Percentiles rank a stretch among this genome's conserved stretches.
Evolutionary conservation across 352 stramenopile species (phyloP).

Genomic region (Phytopythium oedochilum): DNA sequence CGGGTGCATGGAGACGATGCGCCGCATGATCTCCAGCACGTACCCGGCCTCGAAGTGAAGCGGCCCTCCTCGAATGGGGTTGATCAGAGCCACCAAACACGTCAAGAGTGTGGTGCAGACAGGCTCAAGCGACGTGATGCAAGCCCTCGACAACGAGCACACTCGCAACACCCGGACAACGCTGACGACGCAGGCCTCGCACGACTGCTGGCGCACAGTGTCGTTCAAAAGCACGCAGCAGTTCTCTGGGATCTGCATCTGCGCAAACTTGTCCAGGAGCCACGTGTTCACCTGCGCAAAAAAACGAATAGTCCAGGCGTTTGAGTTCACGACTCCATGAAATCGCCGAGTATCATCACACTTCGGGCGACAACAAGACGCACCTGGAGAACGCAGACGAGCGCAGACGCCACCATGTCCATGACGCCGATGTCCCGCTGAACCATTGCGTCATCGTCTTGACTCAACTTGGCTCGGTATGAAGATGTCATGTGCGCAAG

Average conservation of each 20-base stretch:
- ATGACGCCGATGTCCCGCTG: slow-evolving; percentile 65
- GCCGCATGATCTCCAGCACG: slow-evolving; percentile 69
- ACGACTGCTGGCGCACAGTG: slow-evolving; percentile 50
- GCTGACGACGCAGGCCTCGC: slow-evolving; percentile 57
- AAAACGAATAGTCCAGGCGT: background rate
- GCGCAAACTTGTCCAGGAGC: slow-evolving; percentile 44
- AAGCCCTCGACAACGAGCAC: slow-evolving; percentile 48
- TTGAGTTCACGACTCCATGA: background rate
- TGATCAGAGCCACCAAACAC: slow-evolving; percentile 47
- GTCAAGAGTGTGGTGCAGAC: slow-evolving; percentile 51
- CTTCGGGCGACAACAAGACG: no score
- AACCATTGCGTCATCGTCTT: slow-evolving; percentile 55
- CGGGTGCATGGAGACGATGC: slow-evolving; percentile 60
- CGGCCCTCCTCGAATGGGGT: slow-evolving; percentile 35
- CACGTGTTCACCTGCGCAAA: slow-evolving; percentile 49
- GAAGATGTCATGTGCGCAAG: slow-evolving; percentile 63
- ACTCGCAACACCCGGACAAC: slow-evolving; percentile 67
- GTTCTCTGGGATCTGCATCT: slow-evolving; percentile 58
- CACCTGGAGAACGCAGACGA: slow-evolving; percentile 76
- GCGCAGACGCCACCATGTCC: slow-evolving; percentile 70
- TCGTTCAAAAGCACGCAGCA: slow-evolving; percentile 68
- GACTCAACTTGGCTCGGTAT: slow-evolving; percentile 54
- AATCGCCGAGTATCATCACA: no score
- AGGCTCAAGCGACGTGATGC: slow-evolving; percentile 50
- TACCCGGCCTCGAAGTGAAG: slow-evolving; percentile 67